Evolutionary conservation across 179 eudicot genomes (phyloP).

Genomic region (Patellifolia procumbens): DNA sequence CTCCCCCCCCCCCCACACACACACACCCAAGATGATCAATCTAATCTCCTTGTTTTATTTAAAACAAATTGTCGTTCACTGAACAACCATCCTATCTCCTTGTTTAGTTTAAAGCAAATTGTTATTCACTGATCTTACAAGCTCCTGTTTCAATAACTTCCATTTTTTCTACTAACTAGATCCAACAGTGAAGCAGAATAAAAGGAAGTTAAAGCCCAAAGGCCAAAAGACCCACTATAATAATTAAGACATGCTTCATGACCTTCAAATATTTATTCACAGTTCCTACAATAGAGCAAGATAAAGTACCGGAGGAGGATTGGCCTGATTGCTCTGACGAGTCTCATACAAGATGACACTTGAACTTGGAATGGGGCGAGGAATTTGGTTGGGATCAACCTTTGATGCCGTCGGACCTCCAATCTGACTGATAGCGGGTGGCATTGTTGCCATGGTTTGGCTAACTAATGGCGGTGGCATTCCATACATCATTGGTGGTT

Average conservation of each 20-base stretch:
- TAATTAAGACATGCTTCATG: not conserved
- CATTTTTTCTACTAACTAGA: not conserved
- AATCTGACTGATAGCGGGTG: constrained; percentile 58
- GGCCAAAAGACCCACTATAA: not conserved
- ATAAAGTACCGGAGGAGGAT: constrained; percentile 83
- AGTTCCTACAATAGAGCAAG: constrained; percentile 7
- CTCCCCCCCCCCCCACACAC: not conserved
- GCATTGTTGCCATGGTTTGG: constrained; percentile 61
- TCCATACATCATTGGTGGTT: constrained; percentile 68
- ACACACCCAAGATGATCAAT: not conserved
- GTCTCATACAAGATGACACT: constrained; percentile 75
- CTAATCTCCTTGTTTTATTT: not conserved
- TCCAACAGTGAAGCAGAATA: not conserved
- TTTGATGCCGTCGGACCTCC: constrained; percentile 56
- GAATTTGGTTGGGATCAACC: constrained; percentile 91
- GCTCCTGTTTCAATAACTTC: not conserved
- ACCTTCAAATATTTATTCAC: not conserved
- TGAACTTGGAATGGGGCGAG: constrained; percentile 67
- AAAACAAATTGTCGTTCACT: not conserved
- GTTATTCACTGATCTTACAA: not conserved
- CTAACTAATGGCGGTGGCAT: constrained; percentile 66
- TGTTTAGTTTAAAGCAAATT: not conserved
- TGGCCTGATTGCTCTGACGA: constrained; percentile 87
- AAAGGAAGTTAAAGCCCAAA: not conserved
- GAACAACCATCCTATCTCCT: no score